A percentile compares a stretch with the other conserved stretches of the same genome.
These are phyloP conservation scores for Ophiostoma fasciatum DNA, from an alignment of 2,329 filamentous ascomycete species.

Conservation along the genomic window DNA sequence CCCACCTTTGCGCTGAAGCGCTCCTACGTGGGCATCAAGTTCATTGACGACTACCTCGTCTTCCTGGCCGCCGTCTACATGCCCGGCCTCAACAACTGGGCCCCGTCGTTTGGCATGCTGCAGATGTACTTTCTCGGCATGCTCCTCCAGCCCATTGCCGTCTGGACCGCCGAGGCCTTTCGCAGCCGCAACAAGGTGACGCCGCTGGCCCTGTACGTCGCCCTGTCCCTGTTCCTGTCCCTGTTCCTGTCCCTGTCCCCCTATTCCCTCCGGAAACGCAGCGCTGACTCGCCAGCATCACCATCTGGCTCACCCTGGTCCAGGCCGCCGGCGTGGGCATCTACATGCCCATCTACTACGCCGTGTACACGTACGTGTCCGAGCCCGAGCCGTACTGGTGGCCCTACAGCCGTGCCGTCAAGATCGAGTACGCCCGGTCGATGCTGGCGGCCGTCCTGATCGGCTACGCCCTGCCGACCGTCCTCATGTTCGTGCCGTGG, in stretches of 20 bases:
- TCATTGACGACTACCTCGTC: conserved; percentile 5
- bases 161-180: conserved; percentile 10
- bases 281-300: neutral
- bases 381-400: conserved; percentile 7
- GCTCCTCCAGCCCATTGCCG: conserved; percentile 3
- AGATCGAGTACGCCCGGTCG: neutral
- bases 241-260: too few relatives aligned
- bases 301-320: conserved; percentile 3
- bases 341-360: conserved; percentile 8
- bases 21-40: conserved; percentile 3
- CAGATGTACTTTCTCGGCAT: conserved; percentile 6
- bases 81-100: conserved; percentile 3
- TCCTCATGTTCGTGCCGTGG: conserved; percentile 9
- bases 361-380: conserved; percentile 4
- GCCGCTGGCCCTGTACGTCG: conserved; percentile 1
- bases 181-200: conserved; percentile 7
- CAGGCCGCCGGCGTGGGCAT: conserved; percentile 6
- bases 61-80: conserved; percentile 6
- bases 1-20: conserved; percentile 1
- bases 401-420: conserved; percentile 5
- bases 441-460: conserved; percentile 6
- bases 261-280: too few relatives aligned
- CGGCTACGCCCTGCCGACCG: conserved; percentile 9
- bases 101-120: conserved; percentile 3
- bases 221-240: too few relatives aligned